phyloP scores from a whole-genome alignment of 2,329 filamentous ascomycete genomes.

The Geoglossum cookeanum region DNA sequence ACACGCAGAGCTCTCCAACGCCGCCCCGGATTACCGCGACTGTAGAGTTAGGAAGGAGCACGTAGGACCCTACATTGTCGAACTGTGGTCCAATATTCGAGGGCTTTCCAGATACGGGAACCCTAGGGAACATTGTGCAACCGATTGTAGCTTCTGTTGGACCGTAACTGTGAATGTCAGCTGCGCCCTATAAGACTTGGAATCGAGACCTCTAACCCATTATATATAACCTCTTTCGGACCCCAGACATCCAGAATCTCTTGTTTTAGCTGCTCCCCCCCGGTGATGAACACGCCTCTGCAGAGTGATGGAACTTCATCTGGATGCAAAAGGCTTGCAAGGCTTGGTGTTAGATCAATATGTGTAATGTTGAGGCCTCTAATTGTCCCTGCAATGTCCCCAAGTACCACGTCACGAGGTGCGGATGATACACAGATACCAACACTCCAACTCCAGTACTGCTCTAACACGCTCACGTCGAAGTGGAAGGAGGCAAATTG shows the following conservation, averaged over 20 bases:
- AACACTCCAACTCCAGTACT: conserved; percentile 90
- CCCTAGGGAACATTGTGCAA: conserved; percentile 72
- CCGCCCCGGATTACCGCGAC: conserved; percentile 56
- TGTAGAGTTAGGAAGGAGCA: conserved; percentile 51
- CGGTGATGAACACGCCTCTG: conserved; percentile 78
- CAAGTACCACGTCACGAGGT: conserved; percentile 66
- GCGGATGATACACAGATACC: conserved; percentile 71
- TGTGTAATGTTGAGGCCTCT: conserved; percentile 60
- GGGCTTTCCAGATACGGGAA: conserved; percentile 57
- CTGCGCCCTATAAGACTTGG: too few relatives aligned
- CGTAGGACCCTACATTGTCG: conserved; percentile 68
- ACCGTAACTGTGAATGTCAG: conserved; percentile 31
- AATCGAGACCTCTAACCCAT: conserved; percentile 37
- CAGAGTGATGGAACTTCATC: conserved; percentile 64
- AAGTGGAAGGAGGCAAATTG: conserved; percentile 94
- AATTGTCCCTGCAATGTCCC: conserved; percentile 60
- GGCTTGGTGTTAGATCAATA: conserved; percentile 76
- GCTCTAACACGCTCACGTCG: conserved; percentile 80
- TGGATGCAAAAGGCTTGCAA: conserved; percentile 61
- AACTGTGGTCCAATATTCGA: conserved; percentile 82
- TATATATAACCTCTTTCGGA: conserved; percentile 62
- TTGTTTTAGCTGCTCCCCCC: conserved; percentile 71
- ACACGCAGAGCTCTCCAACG: conserved; percentile 76
- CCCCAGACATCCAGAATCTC: conserved; percentile 83
- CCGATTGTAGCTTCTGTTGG: conserved; percentile 89